Base-by-base conservation (phyloP, 2,329 filamentous ascomycete genomes). In the Trichoderma afroharzianum region DNA sequence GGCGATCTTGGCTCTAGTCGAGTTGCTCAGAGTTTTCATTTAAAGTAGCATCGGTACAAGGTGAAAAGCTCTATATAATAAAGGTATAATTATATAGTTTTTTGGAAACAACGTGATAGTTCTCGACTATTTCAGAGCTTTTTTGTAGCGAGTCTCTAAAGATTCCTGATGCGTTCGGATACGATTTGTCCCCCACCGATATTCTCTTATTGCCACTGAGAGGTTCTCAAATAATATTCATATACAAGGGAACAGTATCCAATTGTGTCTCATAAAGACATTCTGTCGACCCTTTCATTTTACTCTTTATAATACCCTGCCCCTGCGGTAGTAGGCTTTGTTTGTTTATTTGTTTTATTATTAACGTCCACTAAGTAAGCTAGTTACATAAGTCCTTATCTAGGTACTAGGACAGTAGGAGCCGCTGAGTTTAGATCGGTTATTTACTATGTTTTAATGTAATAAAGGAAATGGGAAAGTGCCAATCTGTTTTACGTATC, bases 1-100 rank as follows among this genome's bases (percentile, higher is more conserved):
- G 66, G 66, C 66, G 7, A 68, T 68, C 28, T 21, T 68, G 28
- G 66, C 66, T 12, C 36, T 68, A 3, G 55, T 61, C 26, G 66
- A 68, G 30, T 26, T 61, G 4, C 21, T 61, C 7, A 68, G 30
- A 21, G 33, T 43, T 1, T 68, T 68, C 12, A 18, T 68, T 8
- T 68, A 68, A 9, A 26, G 11, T n/a, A n/a, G 3, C 9, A 21
- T 8, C 3, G 7, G 6, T 4, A 6, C 47, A 12, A 43, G 36
- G 36, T 8, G 6, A 43, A 43, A 43, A 4, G 1, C 15, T 1
- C 3, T 43, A 18, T 8, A 39, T 43, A 43, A 43, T 43, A 43
- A 43, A 43, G 3, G 14, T 7, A 18, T 18, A 18, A 8, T 8
- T 8, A 9, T 43, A 18, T 18, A 7, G 18, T 43, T 18, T 43